A percentile compares a stretch with the other conserved stretches of the same genome.
These are phyloP conservation scores for Kalmusia sp. DNA, from an alignment of 2,329 filamentous ascomycete genomes.

Conservation along the genomic window DNA sequence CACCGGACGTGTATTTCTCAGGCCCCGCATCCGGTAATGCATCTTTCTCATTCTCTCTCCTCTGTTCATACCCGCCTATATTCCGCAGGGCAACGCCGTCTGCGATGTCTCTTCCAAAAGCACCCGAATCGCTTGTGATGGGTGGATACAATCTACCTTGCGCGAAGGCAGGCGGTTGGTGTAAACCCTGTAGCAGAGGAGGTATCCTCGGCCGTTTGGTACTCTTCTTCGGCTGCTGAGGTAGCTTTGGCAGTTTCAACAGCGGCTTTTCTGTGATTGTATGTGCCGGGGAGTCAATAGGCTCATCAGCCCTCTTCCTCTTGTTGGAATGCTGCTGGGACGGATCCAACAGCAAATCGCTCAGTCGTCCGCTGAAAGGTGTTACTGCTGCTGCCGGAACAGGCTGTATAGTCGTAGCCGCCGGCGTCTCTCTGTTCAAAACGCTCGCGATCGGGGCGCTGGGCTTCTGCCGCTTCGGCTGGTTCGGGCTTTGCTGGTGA, in stretches of 20 bases:
- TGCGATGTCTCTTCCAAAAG: conserved; percentile 29
- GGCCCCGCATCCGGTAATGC: neutral
- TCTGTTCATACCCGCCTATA: conserved; percentile 13
- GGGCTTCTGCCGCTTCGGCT: conserved; percentile 24
- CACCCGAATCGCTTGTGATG: conserved; percentile 59
- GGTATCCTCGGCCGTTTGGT: conserved; percentile 50
- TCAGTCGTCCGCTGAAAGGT: conserved; percentile 38
- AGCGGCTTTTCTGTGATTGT: conserved; percentile 26
- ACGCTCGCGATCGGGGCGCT: conserved; percentile 45
- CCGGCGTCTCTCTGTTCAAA: conserved; percentile 33
- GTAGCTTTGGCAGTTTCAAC: conserved; percentile 50
- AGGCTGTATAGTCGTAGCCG: too few species aligned
- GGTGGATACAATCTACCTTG: conserved; percentile 67
- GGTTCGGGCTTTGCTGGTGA: neutral
- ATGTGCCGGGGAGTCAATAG: conserved; percentile 18
- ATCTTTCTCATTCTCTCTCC: conserved; percentile 13
- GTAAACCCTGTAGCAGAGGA: conserved; percentile 64
- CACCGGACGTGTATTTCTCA: neutral
- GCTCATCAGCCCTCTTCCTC: conserved; percentile 26
- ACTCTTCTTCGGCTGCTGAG: conserved; percentile 37
- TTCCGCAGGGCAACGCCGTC: conserved; percentile 22
- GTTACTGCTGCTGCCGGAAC: conserved; percentile 22
- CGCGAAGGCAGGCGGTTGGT: conserved; percentile 64
- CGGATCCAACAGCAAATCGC: conserved; percentile 34
- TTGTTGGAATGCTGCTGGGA: conserved; percentile 26